A percentile compares a stretch with the other conserved stretches of the same genome.
Conservation (phyloP, 1,284 basidiomycete genomes). For the Fomitopsis betulina region DNA sequence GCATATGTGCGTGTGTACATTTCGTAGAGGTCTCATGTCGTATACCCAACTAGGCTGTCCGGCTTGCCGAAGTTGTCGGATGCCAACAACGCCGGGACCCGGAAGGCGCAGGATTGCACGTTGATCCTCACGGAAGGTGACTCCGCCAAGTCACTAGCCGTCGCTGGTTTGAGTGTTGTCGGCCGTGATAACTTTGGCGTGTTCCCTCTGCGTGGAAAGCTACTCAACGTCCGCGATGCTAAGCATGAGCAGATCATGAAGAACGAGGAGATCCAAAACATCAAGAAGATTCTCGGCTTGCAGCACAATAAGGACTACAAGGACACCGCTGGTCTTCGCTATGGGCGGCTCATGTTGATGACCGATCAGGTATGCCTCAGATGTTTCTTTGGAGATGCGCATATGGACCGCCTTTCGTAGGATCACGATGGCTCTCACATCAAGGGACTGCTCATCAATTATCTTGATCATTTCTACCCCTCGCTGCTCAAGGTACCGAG, state of each 20-base stretch:
- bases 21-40: not conserved
- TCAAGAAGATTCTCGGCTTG: slow-evolving; percentile 97
- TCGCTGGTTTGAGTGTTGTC: slow-evolving; percentile 92
- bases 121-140: slow-evolving; percentile 99
- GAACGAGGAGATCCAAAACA: slow-evolving; percentile 95
- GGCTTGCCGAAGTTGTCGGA: slow-evolving; percentile 95
- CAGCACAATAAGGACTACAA: slow-evolving; percentile 92
- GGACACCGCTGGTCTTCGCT: slow-evolving; percentile 72
- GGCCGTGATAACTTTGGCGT: slow-evolving; percentile 97
- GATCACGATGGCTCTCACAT: slow-evolving; percentile 99
- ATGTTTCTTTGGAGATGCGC: not conserved
- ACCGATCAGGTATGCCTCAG: slow-evolving; percentile 83
- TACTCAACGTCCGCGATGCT: slow-evolving; percentile 97
- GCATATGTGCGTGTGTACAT: slow-evolving; percentile 16
- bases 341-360: slow-evolving; percentile 99
- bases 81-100: slow-evolving; percentile 96
- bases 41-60: slow-evolving; percentile 52
- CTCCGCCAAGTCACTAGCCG: slow-evolving; percentile 95
- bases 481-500: slow-evolving; percentile 89
- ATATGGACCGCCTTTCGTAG: slow-evolving; percentile 35
- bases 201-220: slow-evolving; percentile 95
- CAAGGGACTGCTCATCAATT: slow-evolving; percentile 98
- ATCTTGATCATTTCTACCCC: slow-evolving; percentile 96
- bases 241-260: slow-evolving; percentile 96
- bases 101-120: slow-evolving; percentile 80